These are phyloP conservation scores for Peronospora belbahrii DNA, from an alignment of 352 stramenopile species.

Conservation along the genomic window DNA sequence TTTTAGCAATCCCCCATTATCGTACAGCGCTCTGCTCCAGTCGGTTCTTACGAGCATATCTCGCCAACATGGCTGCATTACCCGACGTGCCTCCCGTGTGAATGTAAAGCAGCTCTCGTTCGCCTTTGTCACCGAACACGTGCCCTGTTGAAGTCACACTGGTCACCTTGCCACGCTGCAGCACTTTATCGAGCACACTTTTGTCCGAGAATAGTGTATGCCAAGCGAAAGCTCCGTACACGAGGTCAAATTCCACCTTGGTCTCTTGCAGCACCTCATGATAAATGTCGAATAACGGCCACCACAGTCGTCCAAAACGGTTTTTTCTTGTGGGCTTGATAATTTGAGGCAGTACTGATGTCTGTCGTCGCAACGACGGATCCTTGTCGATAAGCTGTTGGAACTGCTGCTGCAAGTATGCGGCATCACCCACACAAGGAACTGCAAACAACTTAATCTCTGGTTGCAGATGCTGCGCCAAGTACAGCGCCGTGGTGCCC, in stretches of 20 bases:
- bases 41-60: slow-evolving; percentile 38
- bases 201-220: slow-evolving; percentile 61
- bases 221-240: slow-evolving; percentile 74
- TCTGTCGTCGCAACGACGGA: slow-evolving; percentile 2
- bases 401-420: slow-evolving; percentile 58
- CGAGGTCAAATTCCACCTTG: slow-evolving; percentile 59
- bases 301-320: slow-evolving; percentile 62
- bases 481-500: slow-evolving; percentile 71
- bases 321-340: slow-evolving; percentile 41
- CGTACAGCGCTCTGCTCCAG: not conserved
- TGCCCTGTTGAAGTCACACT: not conserved
- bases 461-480: slow-evolving; percentile 56
- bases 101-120: slow-evolving; percentile 64
- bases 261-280: slow-evolving; percentile 54
- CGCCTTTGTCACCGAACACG: not conserved
- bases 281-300: slow-evolving; percentile 48
- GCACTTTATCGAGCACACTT: slow-evolving; percentile 27
- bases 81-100: slow-evolving; percentile 71
- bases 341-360: slow-evolving; percentile 28
- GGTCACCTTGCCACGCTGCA: slow-evolving; percentile 2
- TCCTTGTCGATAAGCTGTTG: slow-evolving; percentile 29
- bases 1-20: slow-evolving; percentile 20
- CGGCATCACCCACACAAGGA: slow-evolving; percentile 58
- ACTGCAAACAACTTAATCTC: slow-evolving; percentile 46
- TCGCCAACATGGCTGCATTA: slow-evolving; percentile 63